A percentile compares a stretch with the other conserved stretches of the same genome.
phyloP scores from a whole-genome alignment of 148 eudicot genomes.

The Rhododendron kiyosumense region DNA sequence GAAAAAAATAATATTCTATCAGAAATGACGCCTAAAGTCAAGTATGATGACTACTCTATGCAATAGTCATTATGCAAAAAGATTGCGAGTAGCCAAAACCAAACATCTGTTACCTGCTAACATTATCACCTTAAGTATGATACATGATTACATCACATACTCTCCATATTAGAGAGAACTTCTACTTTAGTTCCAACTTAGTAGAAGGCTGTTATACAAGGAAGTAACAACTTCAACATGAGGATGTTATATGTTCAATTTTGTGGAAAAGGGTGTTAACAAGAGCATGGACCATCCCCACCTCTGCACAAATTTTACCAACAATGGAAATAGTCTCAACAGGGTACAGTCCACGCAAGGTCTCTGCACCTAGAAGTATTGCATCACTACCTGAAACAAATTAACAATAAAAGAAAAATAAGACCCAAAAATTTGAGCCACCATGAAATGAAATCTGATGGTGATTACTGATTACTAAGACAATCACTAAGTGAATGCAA shows the following conservation, averaged over 20 bases:
- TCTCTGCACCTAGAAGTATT: constrained; percentile 97
- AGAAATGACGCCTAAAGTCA: neutral
- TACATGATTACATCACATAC: neutral
- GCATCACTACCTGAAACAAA: constrained; percentile 79
- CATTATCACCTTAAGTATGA: neutral
- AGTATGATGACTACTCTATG: neutral
- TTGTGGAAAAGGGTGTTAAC: neutral
- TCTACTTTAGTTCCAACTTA: neutral
- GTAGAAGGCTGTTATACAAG: neutral
- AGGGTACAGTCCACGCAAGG: constrained; percentile 85
- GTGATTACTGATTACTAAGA: neutral
- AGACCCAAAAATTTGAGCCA: neutral
- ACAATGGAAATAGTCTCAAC: constrained; percentile 82
- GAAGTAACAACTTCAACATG: neutral
- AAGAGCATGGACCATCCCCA: constrained; percentile 14
- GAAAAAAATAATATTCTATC: neutral
- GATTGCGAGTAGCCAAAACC: neutral
- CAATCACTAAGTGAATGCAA: neutral
- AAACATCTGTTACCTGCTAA: neutral
- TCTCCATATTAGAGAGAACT: neutral
- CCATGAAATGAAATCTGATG: neutral
- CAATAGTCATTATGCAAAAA: neutral
- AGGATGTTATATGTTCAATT: neutral
- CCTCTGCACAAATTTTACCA: constrained; percentile 92
- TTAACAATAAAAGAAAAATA: neutral